phyloP scores from a whole-genome alignment of 345 rosid species.

The Pistacia integerrima region DNA sequence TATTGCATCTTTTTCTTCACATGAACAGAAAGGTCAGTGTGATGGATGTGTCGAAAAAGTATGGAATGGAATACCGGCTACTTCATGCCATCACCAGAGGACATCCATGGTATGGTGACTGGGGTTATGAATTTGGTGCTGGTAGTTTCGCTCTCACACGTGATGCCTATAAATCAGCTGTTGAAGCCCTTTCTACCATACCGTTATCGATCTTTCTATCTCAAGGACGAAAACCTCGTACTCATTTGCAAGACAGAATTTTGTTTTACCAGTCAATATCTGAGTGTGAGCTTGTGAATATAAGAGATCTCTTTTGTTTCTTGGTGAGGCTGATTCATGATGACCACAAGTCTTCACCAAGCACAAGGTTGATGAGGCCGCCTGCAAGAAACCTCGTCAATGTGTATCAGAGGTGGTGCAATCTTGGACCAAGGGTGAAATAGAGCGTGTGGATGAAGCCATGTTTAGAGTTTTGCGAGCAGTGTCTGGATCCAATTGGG shows the following conservation, averaged over 20 bases:
- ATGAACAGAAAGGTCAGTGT: conserved; percentile 64
- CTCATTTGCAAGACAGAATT: conserved; percentile 40
- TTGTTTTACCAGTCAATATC: conserved; percentile 55
- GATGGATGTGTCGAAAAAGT: conserved; percentile 77
- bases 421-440: conserved; percentile 49
- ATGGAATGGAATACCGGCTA: conserved; percentile 58
- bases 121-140: conserved; percentile 74
- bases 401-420: conserved; percentile 16
- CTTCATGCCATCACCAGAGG: conserved; percentile 64
- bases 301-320: conserved; percentile 53
- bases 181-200: conserved; percentile 45
- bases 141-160: conserved; percentile 62
- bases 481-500: conserved; percentile 65
- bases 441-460: conserved; percentile 55
- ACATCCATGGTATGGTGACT: conserved; percentile 68
- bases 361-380: conserved; percentile 28
- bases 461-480: conserved; percentile 63
- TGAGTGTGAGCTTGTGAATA: conserved; percentile 48
- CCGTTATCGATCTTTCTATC: conserved; percentile 42
- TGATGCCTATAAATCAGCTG: conserved; percentile 53
- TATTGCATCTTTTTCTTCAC: not conserved
- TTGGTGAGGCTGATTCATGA: conserved; percentile 47
- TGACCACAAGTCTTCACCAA: conserved; percentile 40
- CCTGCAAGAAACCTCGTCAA: conserved; percentile 25
- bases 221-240: conserved; percentile 36